These are phyloP conservation scores for Benincasa hispida DNA, from an alignment of 306 rosid species.

Conservation along the genomic window DNA sequence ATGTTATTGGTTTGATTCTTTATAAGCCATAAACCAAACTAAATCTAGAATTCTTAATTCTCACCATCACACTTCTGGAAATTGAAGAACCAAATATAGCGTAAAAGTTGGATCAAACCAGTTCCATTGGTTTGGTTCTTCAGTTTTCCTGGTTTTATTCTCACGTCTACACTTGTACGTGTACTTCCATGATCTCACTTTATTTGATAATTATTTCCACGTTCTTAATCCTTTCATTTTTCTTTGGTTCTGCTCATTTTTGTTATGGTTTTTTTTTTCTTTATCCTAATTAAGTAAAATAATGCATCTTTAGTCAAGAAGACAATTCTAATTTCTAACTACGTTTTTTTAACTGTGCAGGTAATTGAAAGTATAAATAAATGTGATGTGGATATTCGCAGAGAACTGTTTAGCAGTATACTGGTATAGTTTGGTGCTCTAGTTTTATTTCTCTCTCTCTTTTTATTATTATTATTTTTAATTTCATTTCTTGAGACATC, in stretches of 20 bases:
- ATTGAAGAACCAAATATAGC: background rate
- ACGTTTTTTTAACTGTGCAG: conserved; percentile 30
- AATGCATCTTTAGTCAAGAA: background rate
- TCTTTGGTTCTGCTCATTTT: background rate
- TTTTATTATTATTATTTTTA: background rate
- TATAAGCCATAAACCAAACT: background rate
- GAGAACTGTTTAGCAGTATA: conserved; percentile 91
- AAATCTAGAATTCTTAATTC: background rate
- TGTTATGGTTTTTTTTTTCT: background rate
- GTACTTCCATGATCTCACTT: background rate
- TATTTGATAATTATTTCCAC: background rate
- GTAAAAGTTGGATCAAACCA: background rate
- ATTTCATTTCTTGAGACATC: background rate
- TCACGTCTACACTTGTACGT: background rate
- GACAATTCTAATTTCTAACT: background rate
- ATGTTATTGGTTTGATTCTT: background rate
- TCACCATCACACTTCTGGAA: background rate
- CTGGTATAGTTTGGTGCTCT: conserved; percentile 41
- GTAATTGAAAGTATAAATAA: conserved; percentile 88
- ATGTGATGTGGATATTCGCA: conserved; percentile 96
- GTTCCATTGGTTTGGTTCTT: background rate
- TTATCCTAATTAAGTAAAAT: background rate
- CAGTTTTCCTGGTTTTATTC: background rate
- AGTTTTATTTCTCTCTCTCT: background rate
- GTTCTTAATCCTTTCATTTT: background rate